These are phyloP conservation scores for Pseudogymnoascus verrucosus DNA, from an alignment of 2,329 filamentous ascomycete genomes.

Conservation along the genomic window DNA sequence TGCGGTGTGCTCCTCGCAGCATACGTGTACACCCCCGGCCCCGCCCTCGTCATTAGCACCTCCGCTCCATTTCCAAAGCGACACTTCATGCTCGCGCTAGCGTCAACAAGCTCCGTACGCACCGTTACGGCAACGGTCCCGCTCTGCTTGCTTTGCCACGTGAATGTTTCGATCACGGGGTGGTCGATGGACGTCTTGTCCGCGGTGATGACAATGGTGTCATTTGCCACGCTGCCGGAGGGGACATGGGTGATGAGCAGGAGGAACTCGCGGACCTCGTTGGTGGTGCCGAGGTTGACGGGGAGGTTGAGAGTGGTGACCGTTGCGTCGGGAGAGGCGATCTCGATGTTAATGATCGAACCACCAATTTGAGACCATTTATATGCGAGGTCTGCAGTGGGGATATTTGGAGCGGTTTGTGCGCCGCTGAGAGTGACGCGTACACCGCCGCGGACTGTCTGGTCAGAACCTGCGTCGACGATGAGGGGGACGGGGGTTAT, in stretches of 20 bases:
- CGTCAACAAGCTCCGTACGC: background rate
- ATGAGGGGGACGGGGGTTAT: background rate
- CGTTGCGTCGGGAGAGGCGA: background rate
- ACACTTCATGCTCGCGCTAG: background rate
- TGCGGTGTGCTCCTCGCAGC: constrained; percentile 13
- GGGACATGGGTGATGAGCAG: constrained; percentile 9
- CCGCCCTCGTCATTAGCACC: constrained; percentile 6
- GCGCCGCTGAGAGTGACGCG: background rate
- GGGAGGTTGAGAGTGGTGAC: constrained; percentile 12
- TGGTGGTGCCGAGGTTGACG: background rate
- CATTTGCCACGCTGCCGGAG: background rate
- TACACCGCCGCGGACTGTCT: constrained; percentile 10
- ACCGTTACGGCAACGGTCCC: constrained; percentile 17
- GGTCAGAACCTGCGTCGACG: constrained; percentile 5
- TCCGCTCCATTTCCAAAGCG: background rate
- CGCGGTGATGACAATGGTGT: constrained; percentile 7
- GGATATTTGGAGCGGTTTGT: background rate
- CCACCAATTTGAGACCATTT: constrained; percentile 3
- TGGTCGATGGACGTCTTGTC: background rate
- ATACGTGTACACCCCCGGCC: background rate
- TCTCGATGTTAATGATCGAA: background rate
- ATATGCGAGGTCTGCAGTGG: background rate
- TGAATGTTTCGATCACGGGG: constrained; percentile 12
- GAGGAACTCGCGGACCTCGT: constrained; percentile 2
- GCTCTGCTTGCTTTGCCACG: constrained; percentile 14